Percentiles rank a stretch among this genome's conserved stretches.
These are phyloP conservation scores for Nepenthes mirabilis DNA, from an alignment of 148 eudicot species.

Conservation along the genomic window DNA sequence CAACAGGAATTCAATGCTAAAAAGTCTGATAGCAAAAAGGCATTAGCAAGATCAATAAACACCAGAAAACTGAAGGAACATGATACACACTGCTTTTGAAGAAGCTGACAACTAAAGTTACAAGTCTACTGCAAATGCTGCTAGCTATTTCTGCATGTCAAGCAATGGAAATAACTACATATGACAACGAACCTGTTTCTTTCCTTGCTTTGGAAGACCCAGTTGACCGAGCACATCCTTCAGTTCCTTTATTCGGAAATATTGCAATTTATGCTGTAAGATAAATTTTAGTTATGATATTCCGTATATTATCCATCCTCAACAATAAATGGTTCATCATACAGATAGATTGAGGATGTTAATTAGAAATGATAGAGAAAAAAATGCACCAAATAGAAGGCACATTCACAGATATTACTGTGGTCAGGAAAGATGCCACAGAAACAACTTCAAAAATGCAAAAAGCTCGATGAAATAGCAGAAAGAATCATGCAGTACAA, in stretches of 20 bases:
- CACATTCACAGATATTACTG: no score
- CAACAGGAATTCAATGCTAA: no score
- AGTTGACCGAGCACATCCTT: constrained; percentile 73
- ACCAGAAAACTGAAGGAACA: background rate
- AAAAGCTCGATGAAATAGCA: no score
- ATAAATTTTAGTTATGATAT: background rate
- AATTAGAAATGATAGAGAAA: no score
- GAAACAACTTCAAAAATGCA: no score
- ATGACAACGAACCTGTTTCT: constrained; percentile 59
- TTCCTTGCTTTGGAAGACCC: constrained; percentile 91
- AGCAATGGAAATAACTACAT: constrained; percentile 9
- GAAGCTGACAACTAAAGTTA: no score
- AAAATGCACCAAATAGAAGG: no score
- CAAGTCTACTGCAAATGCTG: no score
- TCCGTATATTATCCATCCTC: background rate
- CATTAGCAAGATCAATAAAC: background rate
- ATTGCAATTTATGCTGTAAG: constrained; percentile 63
- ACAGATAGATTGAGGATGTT: background rate
- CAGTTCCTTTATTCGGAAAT: constrained; percentile 86
- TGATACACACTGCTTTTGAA: background rate
- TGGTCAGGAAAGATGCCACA: no score
- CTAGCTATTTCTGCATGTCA: background rate
- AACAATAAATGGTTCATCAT: background rate
- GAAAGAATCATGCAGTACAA: no score
- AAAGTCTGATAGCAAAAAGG: no score